Evolutionary conservation across 768 basidiomycete genomes (phyloP).

Genomic region (Amanita muscaria): DNA sequence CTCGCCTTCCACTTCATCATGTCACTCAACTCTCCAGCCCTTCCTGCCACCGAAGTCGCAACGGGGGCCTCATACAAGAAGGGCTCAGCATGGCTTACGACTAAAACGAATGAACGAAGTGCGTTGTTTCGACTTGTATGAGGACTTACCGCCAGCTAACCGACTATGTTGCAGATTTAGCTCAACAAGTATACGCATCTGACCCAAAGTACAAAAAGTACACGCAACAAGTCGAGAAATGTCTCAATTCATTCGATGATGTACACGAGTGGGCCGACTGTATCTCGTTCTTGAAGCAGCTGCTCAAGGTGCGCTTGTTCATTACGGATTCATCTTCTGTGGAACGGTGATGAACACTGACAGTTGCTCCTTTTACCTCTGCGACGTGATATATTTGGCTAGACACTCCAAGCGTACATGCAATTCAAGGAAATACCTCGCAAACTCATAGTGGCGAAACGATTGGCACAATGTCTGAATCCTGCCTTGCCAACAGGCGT

Average conservation of each 20-base stretch:
- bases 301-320: conserved; percentile 61
- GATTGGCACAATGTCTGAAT: conserved; percentile 91
- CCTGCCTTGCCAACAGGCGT: conserved; percentile 97
- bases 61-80: conserved; percentile 26
- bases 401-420: conserved; percentile 91
- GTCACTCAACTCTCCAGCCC: conserved; percentile 19
- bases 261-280: conserved; percentile 99
- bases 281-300: conserved; percentile 90
- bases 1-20: conserved; percentile 8
- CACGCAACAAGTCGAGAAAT: conserved; percentile 84
- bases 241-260: conserved; percentile 86
- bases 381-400: not conserved
- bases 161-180: conserved; percentile 27
- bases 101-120: conserved; percentile 45
- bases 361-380: conserved; percentile 2
- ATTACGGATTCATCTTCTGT: not conserved
- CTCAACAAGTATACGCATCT: conserved; percentile 50
- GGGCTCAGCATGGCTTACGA: conserved; percentile 30
- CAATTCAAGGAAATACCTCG: conserved; percentile 95
- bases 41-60: conserved; percentile 25
- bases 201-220: conserved; percentile 97
- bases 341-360: not conserved
- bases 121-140: conserved; percentile 15
- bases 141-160: not conserved
- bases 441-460: conserved; percentile 90